Base-by-base conservation (phyloP, 2,329 filamentous ascomycete genomes). In the Aureobasidium sp. region DNA sequence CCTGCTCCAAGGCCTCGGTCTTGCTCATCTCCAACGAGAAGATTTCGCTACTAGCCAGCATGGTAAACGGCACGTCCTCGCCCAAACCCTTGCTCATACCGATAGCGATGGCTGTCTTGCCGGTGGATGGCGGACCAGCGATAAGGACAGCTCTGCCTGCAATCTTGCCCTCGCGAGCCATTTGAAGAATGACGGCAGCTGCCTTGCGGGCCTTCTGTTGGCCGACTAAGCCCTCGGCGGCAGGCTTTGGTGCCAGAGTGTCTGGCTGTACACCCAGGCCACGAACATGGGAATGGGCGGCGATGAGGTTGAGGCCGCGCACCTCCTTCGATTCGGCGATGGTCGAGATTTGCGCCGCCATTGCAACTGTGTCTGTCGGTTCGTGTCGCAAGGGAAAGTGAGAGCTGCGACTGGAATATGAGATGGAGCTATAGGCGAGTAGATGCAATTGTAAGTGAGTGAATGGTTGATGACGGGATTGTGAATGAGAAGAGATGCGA, bases 21-120 rank as follows among this genome's bases (percentile, higher is more conserved):
- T 99, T 99, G 69, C 91, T 96, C 93, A 99, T 97, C 77, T 99
- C 94, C 71, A 97, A 84, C 30, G 92, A 97, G 79, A 97, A 99
- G 71, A 99, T 97, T 75, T 99, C 94, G 63, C 92, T 96, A 15
- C 92, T 91, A 47, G 94, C 91, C 65, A 97, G 87, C 77, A 91
- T 92, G 27, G 94, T 99, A 75, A 99, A 99, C 4, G 94, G 94
- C 2, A 97, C 92, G 74, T 99, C 94, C 53, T 91, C 78, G 49
- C 93, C 94, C 58, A 99, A 84, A 34, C 92, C 96, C 75, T 99
- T 94, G 41, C 94, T 89, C 92, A 99, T 97, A 53, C 92, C 94
- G 89, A 97, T 97, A 57, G 94, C 94, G 69, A 99, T 96, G 52
- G 94, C 94, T 0, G 94, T 99, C 80, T 99, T 99, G 71, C 94